Conservation (phyloP, 164 flowering plant genomes). For the Aristolochia californica region DNA sequence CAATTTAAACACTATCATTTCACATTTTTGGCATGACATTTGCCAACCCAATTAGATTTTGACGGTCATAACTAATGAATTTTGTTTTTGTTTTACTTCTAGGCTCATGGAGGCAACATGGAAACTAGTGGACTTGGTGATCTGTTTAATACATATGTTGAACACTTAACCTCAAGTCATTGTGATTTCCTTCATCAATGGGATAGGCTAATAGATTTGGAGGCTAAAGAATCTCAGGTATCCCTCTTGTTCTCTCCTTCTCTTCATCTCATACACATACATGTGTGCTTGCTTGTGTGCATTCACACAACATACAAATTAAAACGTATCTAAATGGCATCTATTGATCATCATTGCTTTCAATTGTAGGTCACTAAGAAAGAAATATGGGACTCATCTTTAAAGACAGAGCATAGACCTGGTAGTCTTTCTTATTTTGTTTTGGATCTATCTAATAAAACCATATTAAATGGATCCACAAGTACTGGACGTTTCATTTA, state of each 20-base stretch:
- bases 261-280: too few relatives aligned
- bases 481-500: slow-evolving; percentile 49
- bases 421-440: slow-evolving; percentile 47
- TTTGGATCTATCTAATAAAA: slow-evolving; percentile 49
- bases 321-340: not conserved
- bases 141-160: slow-evolving; percentile 47
- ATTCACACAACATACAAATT: too few relatives aligned
- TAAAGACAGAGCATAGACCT: slow-evolving; percentile 21
- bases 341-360: slow-evolving; percentile 1
- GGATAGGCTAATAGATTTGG: slow-evolving; percentile 87
- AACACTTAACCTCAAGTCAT: slow-evolving; percentile 58
- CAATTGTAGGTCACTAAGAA: slow-evolving; percentile 44
- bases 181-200: slow-evolving; percentile 58
- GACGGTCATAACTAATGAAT: not conserved
- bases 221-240: slow-evolving; percentile 73
- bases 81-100: slow-evolving; percentile 11
- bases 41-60: too few relatives aligned
- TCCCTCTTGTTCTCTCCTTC: not conserved
- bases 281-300: too few relatives aligned
- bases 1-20: too few relatives aligned
- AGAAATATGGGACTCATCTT: slow-evolving; percentile 36
- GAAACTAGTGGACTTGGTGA: slow-evolving; percentile 82
- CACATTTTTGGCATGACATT: too few relatives aligned
- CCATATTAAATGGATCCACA: slow-evolving; percentile 18
- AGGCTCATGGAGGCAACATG: slow-evolving; percentile 72